Base-by-base conservation (phyloP, 225 moss, liverwort and hornwort genomes). In the Straminergon stramineum region DNA sequence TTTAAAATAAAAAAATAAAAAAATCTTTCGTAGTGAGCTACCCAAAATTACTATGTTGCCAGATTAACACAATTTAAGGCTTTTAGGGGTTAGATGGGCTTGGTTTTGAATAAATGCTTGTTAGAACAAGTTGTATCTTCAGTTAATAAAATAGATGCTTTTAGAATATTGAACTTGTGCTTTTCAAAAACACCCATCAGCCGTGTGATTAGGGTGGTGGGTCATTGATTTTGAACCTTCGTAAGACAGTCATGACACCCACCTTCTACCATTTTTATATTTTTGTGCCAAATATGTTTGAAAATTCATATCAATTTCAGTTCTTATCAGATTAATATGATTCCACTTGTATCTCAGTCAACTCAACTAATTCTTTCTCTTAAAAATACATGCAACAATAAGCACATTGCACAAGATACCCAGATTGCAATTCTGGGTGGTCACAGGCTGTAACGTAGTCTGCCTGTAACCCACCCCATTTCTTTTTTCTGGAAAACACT, bases 181-280 rank as follows among this genome's bases (percentile, higher is more conserved):
- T 64, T 68, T 6, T n/a, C 48, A 48, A 37, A 22, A 69, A 13
- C 7, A n/a, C 12, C 13, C n/a, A n/a, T n/a, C 2, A 20, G 13
- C n/a, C 0, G 1, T 1, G 1, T 1, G 7, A 21, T 68, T n/a
- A n/a, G 68, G 22, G 2, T 21, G 22, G 12, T 12, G 2, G 21
- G 1, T 22, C 21, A 68, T 4, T 68, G 2, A 68, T 37, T 68
- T 68, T 21, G 11, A 37, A 37, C 11, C 68, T 20, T 37, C 10
- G n/a, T n/a, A n/a, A n/a, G n/a, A 37, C 37, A 11, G 6, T 10
- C 11, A 20, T 37, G 35, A 19, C 11, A 5, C 10, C 22, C 26
- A 26, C 26, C 24, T 41, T 5, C 15, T 73, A 26, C 8, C 0
- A 0, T 6, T 71, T 41, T 2, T 26, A 41, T 28, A 28, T 43